phyloP scores from a whole-genome alignment of 2,329 filamentous ascomycete genomes.

The Claviceps pazoutovae region DNA sequence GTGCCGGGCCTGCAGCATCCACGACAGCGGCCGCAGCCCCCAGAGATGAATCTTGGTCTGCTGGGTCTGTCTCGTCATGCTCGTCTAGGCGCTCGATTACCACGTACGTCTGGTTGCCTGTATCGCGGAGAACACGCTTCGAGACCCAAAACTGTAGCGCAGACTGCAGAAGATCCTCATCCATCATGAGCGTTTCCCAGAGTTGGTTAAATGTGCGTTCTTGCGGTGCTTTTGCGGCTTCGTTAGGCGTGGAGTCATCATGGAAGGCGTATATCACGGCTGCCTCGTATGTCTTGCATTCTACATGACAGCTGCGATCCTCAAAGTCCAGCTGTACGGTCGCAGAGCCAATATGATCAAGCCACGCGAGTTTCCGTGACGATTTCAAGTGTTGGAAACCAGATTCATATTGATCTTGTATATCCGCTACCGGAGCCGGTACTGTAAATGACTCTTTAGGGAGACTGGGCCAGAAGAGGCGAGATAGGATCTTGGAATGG shows the following conservation, averaged over 20 bases:
- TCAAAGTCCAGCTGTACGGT: slow-evolving; percentile 69
- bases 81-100: slow-evolving; percentile 53
- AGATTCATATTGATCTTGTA: slow-evolving; percentile 57
- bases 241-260: slow-evolving; percentile 16
- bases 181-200: slow-evolving; percentile 51
- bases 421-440: slow-evolving; percentile 40
- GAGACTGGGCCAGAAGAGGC: slow-evolving; percentile 84
- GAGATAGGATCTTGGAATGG: slow-evolving; percentile 75
- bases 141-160: slow-evolving; percentile 61
- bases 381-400: slow-evolving; percentile 72
- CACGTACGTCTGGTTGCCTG: slow-evolving; percentile 39
- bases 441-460: slow-evolving; percentile 55
- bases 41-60: slow-evolving; percentile 18
- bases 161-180: slow-evolving; percentile 53
- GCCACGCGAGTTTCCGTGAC: slow-evolving; percentile 77
- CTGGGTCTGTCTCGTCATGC: slow-evolving; percentile 13
- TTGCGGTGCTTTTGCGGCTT: slow-evolving; percentile 10
- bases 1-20: slow-evolving; percentile 7
- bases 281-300: slow-evolving; percentile 74
- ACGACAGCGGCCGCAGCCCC: slow-evolving; percentile 2
- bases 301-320: slow-evolving; percentile 60
- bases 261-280: slow-evolving; percentile 78
- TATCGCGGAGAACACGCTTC: slow-evolving; percentile 49
- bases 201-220: slow-evolving; percentile 39
- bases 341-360: slow-evolving; percentile 67